Percentiles rank a stretch among this genome's conserved stretches.
Conservation (phyloP, 2,329 filamentous ascomycete genomes). For the Onygenales sp. region DNA sequence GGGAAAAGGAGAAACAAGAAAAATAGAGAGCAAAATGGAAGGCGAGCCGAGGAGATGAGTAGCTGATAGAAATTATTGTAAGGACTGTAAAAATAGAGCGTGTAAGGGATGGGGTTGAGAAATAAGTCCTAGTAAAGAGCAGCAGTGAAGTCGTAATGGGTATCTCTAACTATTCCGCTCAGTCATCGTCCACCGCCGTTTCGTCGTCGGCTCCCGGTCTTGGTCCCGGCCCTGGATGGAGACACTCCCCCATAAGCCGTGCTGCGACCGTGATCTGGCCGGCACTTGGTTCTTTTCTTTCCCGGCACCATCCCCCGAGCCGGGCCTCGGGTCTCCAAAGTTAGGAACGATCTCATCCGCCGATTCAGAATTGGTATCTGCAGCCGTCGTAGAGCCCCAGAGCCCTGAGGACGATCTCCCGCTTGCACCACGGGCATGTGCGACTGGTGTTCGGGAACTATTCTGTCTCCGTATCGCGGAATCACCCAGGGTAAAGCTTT, state of each 20-base stretch:
- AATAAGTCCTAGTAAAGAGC: neutral
- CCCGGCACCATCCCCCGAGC: neutral
- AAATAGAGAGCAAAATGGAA: too few relatives aligned
- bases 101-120: neutral
- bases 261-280: slow-evolving; percentile 22
- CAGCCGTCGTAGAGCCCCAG: slow-evolving; percentile 24
- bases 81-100: too few relatives aligned
- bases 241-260: slow-evolving; percentile 30
- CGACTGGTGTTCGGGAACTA: neutral
- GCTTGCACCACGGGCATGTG: neutral
- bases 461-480: neutral
- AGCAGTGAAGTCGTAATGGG: neutral
- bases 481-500: slow-evolving; percentile 17
- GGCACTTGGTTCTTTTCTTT: slow-evolving; percentile 12
- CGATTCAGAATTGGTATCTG: slow-evolving; percentile 12
- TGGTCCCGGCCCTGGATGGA: neutral
- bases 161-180: slow-evolving; percentile 1
- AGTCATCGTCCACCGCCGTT: slow-evolving; percentile 10
- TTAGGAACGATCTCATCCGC: slow-evolving; percentile 28
- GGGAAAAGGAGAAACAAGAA: too few relatives aligned
- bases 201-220: slow-evolving; percentile 2
- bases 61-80: too few relatives aligned
- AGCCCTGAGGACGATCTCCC: slow-evolving; percentile 21
- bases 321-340: slow-evolving; percentile 19
- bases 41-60: too few relatives aligned